phyloP scores from a whole-genome alignment of 1,139 yeast genomes.

The Spencermartinsiella ligniputridi region DNA sequence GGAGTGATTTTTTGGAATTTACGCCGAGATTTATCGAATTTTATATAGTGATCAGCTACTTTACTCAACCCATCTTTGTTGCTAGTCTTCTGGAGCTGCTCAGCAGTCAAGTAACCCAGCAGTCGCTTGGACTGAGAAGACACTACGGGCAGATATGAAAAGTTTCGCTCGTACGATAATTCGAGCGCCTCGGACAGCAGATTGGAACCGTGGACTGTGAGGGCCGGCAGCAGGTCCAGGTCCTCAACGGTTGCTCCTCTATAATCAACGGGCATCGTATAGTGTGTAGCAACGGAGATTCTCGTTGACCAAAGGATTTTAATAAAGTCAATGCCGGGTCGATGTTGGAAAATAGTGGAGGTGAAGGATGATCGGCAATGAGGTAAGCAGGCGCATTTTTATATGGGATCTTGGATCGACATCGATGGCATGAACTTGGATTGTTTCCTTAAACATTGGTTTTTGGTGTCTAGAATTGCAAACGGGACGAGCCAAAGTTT shows the following conservation, averaged over 20 bases:
- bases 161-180: slow-evolving; percentile 51
- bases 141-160: slow-evolving; percentile 55
- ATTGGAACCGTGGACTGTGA: slow-evolving; percentile 51
- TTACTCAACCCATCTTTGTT: slow-evolving; percentile 24
- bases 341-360: too few species aligned
- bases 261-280: slow-evolving; percentile 19
- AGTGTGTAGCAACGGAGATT: too few species aligned
- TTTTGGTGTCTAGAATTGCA: too few species aligned
- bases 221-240: slow-evolving; percentile 57
- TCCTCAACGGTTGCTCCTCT: slow-evolving; percentile 53
- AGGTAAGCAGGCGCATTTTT: too few species aligned
- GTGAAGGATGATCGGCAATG: too few species aligned
- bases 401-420: too few species aligned
- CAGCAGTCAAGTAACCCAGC: slow-evolving; percentile 55
- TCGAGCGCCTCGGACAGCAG: slow-evolving; percentile 44
- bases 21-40: slow-evolving; percentile 24
- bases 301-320: too few species aligned
- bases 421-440: too few species aligned
- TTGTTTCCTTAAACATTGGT: too few species aligned
- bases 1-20: slow-evolving; percentile 48
- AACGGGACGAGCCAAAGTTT: too few species aligned
- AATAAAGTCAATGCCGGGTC: too few species aligned
- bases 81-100: slow-evolving; percentile 38
- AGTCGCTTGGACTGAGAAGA: slow-evolving; percentile 47
- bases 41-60: slow-evolving; percentile 36